Evolutionary conservation across 1,139 yeast species (phyloP).

Genomic region (Pichia norvegensis): DNA sequence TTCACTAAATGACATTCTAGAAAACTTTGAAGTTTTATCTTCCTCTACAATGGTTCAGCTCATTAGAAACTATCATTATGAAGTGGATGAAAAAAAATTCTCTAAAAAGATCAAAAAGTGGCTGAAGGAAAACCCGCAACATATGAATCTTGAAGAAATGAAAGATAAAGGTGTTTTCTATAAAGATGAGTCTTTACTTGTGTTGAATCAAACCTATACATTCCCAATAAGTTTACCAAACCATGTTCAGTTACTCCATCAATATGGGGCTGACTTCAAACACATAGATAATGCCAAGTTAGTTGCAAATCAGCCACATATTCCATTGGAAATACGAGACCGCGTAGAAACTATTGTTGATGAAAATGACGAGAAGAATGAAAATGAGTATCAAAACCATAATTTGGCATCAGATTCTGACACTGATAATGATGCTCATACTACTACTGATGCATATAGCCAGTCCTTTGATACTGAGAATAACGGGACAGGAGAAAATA

Average conservation of each 20-base stretch:
- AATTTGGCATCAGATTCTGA: neutral
- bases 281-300: conserved; percentile 37
- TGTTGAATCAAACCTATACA: conserved; percentile 41
- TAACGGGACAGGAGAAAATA: neutral
- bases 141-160: conserved; percentile 16
- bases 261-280: conserved; percentile 57
- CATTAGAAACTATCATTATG: conserved; percentile 73
- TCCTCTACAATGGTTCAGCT: conserved; percentile 65
- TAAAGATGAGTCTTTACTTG: conserved; percentile 35
- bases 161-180: conserved; percentile 22
- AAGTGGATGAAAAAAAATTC: conserved; percentile 64
- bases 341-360: conserved; percentile 55
- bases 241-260: conserved; percentile 47
- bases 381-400: conserved; percentile 5
- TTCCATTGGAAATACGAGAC: conserved; percentile 55
- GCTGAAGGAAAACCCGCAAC: conserved; percentile 19
- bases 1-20: conserved; percentile 49
- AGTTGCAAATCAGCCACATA: conserved; percentile 50
- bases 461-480: neutral
- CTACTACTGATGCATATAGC: neutral
- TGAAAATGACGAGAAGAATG: conserved; percentile 31
- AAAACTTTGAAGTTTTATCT: conserved; percentile 51
- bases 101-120: conserved; percentile 39
- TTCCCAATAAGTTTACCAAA: conserved; percentile 54
- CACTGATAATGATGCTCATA: neutral